phyloP scores from a whole-genome alignment of 75 land plant genomes.

The Sequoia sempervirens region DNA sequence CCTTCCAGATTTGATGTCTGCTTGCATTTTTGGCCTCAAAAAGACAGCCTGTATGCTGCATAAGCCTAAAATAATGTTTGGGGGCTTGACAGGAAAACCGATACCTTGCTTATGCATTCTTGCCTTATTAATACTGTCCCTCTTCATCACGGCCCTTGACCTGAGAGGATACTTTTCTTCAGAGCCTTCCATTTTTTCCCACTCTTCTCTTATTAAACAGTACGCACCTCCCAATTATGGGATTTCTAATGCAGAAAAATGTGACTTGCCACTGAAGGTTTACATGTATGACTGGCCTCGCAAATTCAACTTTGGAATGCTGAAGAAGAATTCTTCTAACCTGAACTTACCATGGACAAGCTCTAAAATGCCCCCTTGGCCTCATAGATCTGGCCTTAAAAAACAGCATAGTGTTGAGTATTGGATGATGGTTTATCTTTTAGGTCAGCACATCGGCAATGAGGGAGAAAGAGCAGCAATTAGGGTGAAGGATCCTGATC shows the following conservation, averaged over 20 bases:
- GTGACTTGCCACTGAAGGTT: slow-evolving; percentile 36
- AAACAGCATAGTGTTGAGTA: slow-evolving; percentile 96
- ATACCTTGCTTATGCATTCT: slow-evolving; percentile 10
- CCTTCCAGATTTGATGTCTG: background rate
- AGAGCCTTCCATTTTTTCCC: slow-evolving; percentile 1
- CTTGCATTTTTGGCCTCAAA: background rate
- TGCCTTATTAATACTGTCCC: slow-evolving; percentile 6
- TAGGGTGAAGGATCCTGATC: slow-evolving; percentile 61
- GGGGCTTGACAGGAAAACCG: background rate
- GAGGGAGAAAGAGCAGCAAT: slow-evolving; percentile 37
- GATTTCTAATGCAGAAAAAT: background rate
- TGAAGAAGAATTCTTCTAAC: slow-evolving; percentile 25
- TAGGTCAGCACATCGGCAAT: slow-evolving; percentile 23
- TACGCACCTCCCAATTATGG: background rate
- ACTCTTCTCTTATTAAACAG: slow-evolving; percentile 5
- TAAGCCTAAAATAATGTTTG: slow-evolving; percentile 4
- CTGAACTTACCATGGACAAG: slow-evolving; percentile 32
- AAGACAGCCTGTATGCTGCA: background rate
- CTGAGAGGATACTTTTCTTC: slow-evolving; percentile 9
- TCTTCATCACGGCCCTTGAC: slow-evolving; percentile 5
- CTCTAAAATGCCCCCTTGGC: slow-evolving; percentile 50
- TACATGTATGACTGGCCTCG: slow-evolving; percentile 90
- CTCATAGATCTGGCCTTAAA: slow-evolving; percentile 47
- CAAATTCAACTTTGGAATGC: slow-evolving; percentile 67
- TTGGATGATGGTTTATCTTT: slow-evolving; percentile 83